phyloP scores from a whole-genome alignment of 257 asterid species.

The Penstemon barbatus region DNA sequence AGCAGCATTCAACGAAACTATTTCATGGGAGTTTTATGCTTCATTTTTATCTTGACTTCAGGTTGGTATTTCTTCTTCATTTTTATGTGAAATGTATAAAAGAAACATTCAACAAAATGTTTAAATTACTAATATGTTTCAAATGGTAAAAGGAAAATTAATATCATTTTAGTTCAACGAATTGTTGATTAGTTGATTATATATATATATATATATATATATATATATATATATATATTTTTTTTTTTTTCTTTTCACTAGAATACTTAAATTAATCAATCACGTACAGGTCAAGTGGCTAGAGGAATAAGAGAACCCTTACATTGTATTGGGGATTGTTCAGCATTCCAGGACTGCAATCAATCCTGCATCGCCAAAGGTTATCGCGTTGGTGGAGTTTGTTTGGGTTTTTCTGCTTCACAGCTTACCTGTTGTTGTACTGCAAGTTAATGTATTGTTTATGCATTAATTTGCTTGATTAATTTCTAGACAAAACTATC shows the following conservation, averaged over 20 bases:
- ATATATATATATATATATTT: too few relatives aligned
- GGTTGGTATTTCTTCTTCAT: background rate
- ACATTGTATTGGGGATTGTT: conserved; percentile 26
- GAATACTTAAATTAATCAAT: background rate
- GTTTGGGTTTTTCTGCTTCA: background rate
- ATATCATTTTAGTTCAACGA: background rate
- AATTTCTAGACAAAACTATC: background rate
- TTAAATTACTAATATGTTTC: too few relatives aligned
- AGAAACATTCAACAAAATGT: background rate
- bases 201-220: too few relatives aligned
- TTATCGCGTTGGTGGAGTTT: conserved; percentile 17
- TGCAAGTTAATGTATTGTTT: background rate
- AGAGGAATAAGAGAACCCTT: background rate
- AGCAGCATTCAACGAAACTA: background rate
- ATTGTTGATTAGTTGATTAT: too few relatives aligned
- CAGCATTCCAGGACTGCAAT: conserved; percentile 16
- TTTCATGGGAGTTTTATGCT: conserved; percentile 14
- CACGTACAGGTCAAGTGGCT: conserved; percentile 17
- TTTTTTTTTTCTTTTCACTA: background rate
- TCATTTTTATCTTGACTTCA: conserved; percentile 18
- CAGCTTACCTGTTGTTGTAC: conserved; percentile 27
- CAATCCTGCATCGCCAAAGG: conserved; percentile 28
- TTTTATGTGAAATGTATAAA: background rate
- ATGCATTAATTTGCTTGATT: too few relatives aligned
- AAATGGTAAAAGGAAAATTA: background rate